phyloP scores from a whole-genome alignment of 768 basidiomycete genomes.

The Naganishia antarctica region DNA sequence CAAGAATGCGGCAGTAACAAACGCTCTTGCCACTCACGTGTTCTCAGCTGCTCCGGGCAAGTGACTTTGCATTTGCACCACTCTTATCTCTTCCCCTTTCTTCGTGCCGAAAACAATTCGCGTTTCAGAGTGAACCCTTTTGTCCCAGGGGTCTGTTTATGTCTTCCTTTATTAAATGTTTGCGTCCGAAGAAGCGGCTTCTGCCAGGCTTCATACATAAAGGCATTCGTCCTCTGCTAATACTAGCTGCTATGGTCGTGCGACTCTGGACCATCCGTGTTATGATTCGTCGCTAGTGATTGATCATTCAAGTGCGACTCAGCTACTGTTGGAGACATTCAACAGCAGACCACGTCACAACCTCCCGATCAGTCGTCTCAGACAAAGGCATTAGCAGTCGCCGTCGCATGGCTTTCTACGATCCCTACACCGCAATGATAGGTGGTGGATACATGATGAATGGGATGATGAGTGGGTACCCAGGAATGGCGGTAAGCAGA shows the following conservation, averaged over 20 bases:
- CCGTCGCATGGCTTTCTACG: constrained; percentile 20
- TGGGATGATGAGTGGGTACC: constrained; percentile 20
- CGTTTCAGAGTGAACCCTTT: constrained; percentile 10
- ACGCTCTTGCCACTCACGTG: no score
- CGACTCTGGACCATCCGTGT: background rate
- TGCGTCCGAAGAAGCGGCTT: background rate
- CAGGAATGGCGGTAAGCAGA: constrained; percentile 23
- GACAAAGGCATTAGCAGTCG: background rate
- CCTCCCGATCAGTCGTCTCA: no score
- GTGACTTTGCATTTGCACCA: no score
- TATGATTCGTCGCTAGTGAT: background rate
- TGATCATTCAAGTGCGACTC: background rate
- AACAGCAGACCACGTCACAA: background rate
- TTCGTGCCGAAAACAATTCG: no score
- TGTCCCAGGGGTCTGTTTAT: no score
- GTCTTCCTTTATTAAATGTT: background rate
- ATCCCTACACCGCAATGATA: constrained; percentile 25
- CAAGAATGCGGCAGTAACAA: no score
- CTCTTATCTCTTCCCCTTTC: no score
- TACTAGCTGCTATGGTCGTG: background rate
- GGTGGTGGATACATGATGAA: constrained; percentile 16
- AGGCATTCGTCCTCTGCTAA: background rate
- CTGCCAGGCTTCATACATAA: no score
- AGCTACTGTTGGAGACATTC: background rate
- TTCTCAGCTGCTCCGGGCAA: no score